phyloP scores from a whole-genome alignment of 257 asterid species.

The Penstemon davidsonii region DNA sequence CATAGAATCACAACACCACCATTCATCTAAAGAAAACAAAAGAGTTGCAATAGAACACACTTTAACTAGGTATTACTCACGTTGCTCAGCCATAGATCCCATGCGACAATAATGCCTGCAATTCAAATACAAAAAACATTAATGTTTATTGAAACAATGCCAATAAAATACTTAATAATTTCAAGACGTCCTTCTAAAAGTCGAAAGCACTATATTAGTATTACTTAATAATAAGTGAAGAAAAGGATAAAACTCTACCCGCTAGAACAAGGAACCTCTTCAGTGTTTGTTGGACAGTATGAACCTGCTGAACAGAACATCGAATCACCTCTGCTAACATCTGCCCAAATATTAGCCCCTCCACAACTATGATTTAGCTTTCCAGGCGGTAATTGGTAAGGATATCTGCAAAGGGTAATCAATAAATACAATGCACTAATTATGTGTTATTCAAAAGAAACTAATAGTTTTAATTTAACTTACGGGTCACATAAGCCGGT shows the following conservation, averaged over 20 bases:
- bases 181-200: background rate
- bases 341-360: slow-evolving; percentile 93
- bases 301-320: slow-evolving; percentile 94
- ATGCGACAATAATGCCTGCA: slow-evolving; percentile 67
- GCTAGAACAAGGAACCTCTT: slow-evolving; percentile 58
- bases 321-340: slow-evolving; percentile 60
- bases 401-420: slow-evolving; percentile 50
- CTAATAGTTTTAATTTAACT: slow-evolving; percentile 32
- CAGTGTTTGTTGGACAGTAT: slow-evolving; percentile 69
- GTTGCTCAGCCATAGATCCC: slow-evolving; percentile 55
- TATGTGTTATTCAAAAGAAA: background rate
- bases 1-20: background rate
- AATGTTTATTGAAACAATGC: too few species aligned
- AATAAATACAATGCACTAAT: slow-evolving; percentile 15
- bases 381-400: slow-evolving; percentile 71
- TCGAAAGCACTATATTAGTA: background rate
- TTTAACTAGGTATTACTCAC: slow-evolving; percentile 35
- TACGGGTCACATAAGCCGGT: slow-evolving; percentile 92
- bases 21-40: background rate
- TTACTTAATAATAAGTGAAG: background rate
- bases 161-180: background rate
- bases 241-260: slow-evolving; percentile 52
- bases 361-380: slow-evolving; percentile 73
- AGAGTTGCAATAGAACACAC: background rate
- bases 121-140: slow-evolving; percentile 22